A percentile compares a stretch with the other conserved stretches of the same genome.
These are phyloP conservation scores for Daldinia bambusicola DNA, from an alignment of 495 filamentous ascomycete genomes.

Conservation along the genomic window DNA sequence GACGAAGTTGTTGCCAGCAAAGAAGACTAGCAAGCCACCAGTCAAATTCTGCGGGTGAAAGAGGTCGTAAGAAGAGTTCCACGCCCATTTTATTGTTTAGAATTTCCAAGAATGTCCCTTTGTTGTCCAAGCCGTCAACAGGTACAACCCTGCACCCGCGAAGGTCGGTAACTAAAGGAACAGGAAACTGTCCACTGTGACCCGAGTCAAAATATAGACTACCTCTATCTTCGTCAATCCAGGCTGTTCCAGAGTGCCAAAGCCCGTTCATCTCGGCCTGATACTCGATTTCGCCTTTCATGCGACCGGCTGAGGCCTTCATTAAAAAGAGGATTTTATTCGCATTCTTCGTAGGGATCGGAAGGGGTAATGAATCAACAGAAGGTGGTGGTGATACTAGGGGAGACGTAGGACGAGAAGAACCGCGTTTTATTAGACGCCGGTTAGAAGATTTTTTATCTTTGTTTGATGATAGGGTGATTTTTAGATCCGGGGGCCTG, in stretches of 20 bases:
- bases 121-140: slow-evolving; percentile 68
- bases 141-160: slow-evolving; percentile 85
- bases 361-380: slow-evolving; percentile 64
- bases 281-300: slow-evolving; percentile 76
- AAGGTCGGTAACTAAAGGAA: slow-evolving; percentile 76
- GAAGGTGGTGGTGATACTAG: slow-evolving; percentile 57
- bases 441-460: slow-evolving; percentile 55
- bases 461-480: slow-evolving; percentile 52
- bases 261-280: slow-evolving; percentile 61
- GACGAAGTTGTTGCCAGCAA: slow-evolving; percentile 91
- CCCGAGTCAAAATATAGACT: slow-evolving; percentile 70
- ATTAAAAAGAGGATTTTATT: slow-evolving; percentile 73
- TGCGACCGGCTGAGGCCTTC: slow-evolving; percentile 73
- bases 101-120: slow-evolving; percentile 82
- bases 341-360: slow-evolving; percentile 68
- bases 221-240: slow-evolving; percentile 73
- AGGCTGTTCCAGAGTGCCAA: slow-evolving; percentile 71
- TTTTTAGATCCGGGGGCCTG: slow-evolving; percentile 52
- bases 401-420: slow-evolving; percentile 62
- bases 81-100: slow-evolving; percentile 72
- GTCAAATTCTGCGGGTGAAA: slow-evolving; percentile 79
- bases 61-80: slow-evolving; percentile 78
- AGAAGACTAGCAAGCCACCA: slow-evolving; percentile 92
- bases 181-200: slow-evolving; percentile 60
- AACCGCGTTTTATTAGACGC: slow-evolving; percentile 60